Evolutionary conservation across 495 filamentous ascomycete genomes (phyloP).

Genomic region (Penicillium robsamsonii): DNA sequence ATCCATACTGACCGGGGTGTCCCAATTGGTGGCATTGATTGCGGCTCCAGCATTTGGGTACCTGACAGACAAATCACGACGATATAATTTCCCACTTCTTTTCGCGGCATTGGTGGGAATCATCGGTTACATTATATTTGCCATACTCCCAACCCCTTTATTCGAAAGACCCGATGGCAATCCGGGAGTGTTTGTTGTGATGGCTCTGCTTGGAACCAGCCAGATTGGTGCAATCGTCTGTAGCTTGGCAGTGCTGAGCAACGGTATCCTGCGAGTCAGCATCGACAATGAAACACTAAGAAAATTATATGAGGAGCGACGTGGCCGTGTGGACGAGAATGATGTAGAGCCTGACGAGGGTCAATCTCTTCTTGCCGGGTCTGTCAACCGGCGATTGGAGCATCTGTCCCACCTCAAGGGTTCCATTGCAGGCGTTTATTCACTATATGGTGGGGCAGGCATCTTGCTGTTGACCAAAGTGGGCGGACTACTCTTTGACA

Average conservation of each 20-base stretch:
- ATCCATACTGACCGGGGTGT: constrained; percentile 79
- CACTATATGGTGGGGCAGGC: constrained; percentile 83
- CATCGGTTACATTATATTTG: constrained; percentile 72
- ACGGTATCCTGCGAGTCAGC: constrained; percentile 61
- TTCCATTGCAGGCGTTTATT: constrained; percentile 90
- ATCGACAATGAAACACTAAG: constrained; percentile 35
- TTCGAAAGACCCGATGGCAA: constrained; percentile 56
- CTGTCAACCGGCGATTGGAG: constrained; percentile 24
- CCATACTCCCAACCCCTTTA: constrained; percentile 66
- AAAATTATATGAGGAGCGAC: constrained; percentile 31
- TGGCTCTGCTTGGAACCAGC: constrained; percentile 75
- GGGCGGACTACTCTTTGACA: constrained; percentile 84
- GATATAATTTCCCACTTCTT: constrained; percentile 71
- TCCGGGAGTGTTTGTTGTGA: constrained; percentile 68
- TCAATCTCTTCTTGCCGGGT: constrained; percentile 32
- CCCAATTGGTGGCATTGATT: constrained; percentile 80
- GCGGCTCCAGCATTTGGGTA: constrained; percentile 86
- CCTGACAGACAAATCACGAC: constrained; percentile 58
- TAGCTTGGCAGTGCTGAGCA: constrained; percentile 78
- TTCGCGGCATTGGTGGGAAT: constrained; percentile 68
- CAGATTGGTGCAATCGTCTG: constrained; percentile 97
- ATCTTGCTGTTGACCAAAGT: constrained; percentile 90
- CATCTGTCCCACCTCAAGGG: constrained; percentile 68
- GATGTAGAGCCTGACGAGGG: constrained; percentile 30
- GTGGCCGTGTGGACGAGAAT: constrained; percentile 11